These are phyloP conservation scores for Niebla homalea DNA, from an alignment of 495 filamentous ascomycete genomes.

Conservation along the genomic window DNA sequence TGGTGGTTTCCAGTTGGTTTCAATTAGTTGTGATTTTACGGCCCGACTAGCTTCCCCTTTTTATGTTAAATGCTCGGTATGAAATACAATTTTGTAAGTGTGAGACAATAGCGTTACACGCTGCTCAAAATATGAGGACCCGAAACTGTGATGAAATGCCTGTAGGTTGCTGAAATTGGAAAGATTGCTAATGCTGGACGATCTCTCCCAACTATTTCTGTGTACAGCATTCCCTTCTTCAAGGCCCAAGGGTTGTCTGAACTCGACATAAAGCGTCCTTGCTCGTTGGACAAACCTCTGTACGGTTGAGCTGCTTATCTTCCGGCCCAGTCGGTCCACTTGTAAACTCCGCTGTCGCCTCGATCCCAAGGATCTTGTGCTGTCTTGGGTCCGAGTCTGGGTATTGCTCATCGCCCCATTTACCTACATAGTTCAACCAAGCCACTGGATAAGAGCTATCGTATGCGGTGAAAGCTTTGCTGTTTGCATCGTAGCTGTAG, in stretches of 20 bases:
- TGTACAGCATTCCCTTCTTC: not conserved
- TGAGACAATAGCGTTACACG: no score
- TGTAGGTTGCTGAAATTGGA: no score
- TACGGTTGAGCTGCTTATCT: conserved; percentile 37
- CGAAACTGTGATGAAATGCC: no score
- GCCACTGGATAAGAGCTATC: conserved; percentile 27
- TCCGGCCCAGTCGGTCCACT: conserved; percentile 43
- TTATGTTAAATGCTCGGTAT: no score
- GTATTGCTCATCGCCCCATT: conserved; percentile 47
- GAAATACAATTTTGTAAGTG: no score
- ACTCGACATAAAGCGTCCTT: conserved; percentile 10
- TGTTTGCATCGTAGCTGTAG: conserved; percentile 33
- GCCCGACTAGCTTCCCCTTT: no score
- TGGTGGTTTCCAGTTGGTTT: no score
- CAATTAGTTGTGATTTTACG: no score
- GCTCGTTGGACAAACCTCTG: conserved; percentile 27
- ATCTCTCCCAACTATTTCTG: no score
- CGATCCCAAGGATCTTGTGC: conserved; percentile 32
- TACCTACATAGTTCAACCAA: conserved; percentile 40
- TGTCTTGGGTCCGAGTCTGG: conserved; percentile 30
- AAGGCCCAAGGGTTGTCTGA: conserved; percentile 8
- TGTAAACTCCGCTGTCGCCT: conserved; percentile 29
- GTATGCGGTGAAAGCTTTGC: conserved; percentile 30
- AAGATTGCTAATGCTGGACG: no score
- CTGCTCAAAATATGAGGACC: no score